phyloP scores from a whole-genome alignment of 1,284 basidiomycete genomes.

The Singerocomus rubriflavus region DNA sequence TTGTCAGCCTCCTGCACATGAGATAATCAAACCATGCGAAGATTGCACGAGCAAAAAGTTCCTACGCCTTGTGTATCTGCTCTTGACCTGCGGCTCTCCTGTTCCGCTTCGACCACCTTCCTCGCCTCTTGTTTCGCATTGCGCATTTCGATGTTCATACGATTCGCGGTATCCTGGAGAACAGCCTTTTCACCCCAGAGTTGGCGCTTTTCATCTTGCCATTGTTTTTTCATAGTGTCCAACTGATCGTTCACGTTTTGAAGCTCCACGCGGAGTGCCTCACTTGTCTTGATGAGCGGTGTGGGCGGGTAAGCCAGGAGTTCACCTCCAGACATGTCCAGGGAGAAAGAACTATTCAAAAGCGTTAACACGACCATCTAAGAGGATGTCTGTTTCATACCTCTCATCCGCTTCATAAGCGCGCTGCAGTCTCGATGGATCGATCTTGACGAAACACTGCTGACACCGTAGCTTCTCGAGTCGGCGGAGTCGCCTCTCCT shows the following conservation, averaged over 20 bases:
- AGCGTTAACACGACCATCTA: neutral
- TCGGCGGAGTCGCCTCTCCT: conserved; percentile 58
- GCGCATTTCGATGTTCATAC: conserved; percentile 58
- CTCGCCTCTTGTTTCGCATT: conserved; percentile 54
- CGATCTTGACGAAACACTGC: conserved; percentile 62
- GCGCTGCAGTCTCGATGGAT: conserved; percentile 42
- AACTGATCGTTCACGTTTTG: conserved; percentile 59
- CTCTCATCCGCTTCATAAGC: conserved; percentile 53
- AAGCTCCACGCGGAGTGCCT: conserved; percentile 55
- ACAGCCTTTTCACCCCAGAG: conserved; percentile 67
- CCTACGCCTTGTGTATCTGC: conserved; percentile 57
- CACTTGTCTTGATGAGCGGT: conserved; percentile 61
- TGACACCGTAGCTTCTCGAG: conserved; percentile 59
- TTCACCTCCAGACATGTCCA: conserved; percentile 47
- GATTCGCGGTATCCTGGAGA: conserved; percentile 64
- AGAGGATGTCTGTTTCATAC: conserved; percentile 35
- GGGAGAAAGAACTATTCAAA: conserved; percentile 46
- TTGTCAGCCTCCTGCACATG: conserved; percentile 60
- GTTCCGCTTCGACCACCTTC: conserved; percentile 50
- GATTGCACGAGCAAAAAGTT: neutral
- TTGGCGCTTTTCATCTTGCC: conserved; percentile 61
- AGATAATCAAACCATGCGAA: conserved; percentile 5
- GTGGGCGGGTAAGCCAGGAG: conserved; percentile 57
- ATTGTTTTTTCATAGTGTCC: conserved; percentile 58
- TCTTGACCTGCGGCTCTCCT: conserved; percentile 43